Percentiles rank a stretch among this genome's conserved stretches.
Conservation (phyloP, 768 basidiomycete species). For the Goffeauzyma gilvescens region DNA sequence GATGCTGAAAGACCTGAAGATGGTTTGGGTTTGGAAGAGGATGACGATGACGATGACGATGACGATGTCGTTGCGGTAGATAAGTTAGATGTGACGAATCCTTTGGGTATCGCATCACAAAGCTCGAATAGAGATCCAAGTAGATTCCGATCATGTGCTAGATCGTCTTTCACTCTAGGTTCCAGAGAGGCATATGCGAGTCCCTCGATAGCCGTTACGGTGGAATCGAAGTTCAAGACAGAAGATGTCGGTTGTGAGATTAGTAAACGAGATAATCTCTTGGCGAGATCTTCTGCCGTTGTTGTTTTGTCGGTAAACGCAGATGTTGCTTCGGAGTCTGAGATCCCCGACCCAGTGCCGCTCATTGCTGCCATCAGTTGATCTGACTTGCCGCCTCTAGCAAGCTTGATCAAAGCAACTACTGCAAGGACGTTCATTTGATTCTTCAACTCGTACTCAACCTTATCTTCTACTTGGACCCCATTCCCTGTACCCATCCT, state of each 20-base stretch:
- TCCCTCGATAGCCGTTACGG: conserved; percentile 2
- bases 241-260: background rate
- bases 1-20: conserved; percentile 1
- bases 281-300: background rate
- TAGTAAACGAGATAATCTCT: background rate
- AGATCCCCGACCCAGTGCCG: background rate
- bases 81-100: no score
- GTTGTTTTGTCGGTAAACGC: background rate
- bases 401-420: background rate
- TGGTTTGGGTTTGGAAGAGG: conserved; percentile 37
- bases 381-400: background rate
- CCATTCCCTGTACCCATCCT: no score
- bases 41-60: conserved; percentile 35
- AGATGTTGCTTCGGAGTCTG: background rate
- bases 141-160: conserved; percentile 1
- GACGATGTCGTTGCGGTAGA: background rate
- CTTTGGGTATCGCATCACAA: background rate
- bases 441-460: background rate
- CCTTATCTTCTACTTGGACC: background rate
- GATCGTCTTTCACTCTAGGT: conserved; percentile 2
- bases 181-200: conserved; percentile 9
- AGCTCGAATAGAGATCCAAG: conserved; percentile 18
- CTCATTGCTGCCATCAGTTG: background rate
- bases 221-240: background rate
- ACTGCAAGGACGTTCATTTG: background rate